Evolutionary conservation across 257 asterid genomes (phyloP), one percentile per base, ranked within the genome.

Genomic region (Misopates orontium): DNA sequence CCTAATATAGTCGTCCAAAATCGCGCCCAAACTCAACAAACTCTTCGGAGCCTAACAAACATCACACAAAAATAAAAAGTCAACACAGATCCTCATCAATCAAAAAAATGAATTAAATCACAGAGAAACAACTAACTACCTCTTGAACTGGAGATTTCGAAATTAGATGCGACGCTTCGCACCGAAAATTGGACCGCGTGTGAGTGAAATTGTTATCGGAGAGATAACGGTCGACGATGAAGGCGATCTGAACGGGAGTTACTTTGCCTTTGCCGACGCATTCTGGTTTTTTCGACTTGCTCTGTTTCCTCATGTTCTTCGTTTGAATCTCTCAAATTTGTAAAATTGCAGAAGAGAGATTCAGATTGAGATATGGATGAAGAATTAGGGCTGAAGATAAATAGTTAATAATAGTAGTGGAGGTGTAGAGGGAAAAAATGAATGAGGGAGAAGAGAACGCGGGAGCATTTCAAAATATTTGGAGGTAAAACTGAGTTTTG

Each of bases 141-240:
- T 90, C 95, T 21, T 82, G 90, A 39, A 84, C 87, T 4, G 96
- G 90, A 10, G 89, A 84, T 63, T 84, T 90, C 50, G 99, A 72
- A 15, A 93, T 69, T 39, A 93, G 80, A 71, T 71, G 70, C 5
- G 95, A 80, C 5, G 97, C 99, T 77, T 93, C 99, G 31, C 87
- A 83, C 15, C 96, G 90, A 67, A 93, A 93, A 55, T 69, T 56
- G 67, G 87, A 64, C 39, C 96, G 88, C 5, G 96, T 71, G 17
- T 75, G 79, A 25, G 72, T 32, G 61, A 58, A 88, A 23, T 47
- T 58, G 72, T 83, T 93, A 77, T 93, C 97, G 28, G 78, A 71
- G 54, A 93, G 95, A 74, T 93, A 93, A 0, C 99, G 94, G 16
- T 93, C 97, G n/a, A 93, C 99, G 70, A 93, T 80, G 87, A 90